A percentile compares a stretch with the other conserved stretches of the same genome.
These are phyloP conservation scores for Staphylotrichum longicolle DNA, from an alignment of 495 filamentous ascomycete genomes.

Conservation along the genomic window DNA sequence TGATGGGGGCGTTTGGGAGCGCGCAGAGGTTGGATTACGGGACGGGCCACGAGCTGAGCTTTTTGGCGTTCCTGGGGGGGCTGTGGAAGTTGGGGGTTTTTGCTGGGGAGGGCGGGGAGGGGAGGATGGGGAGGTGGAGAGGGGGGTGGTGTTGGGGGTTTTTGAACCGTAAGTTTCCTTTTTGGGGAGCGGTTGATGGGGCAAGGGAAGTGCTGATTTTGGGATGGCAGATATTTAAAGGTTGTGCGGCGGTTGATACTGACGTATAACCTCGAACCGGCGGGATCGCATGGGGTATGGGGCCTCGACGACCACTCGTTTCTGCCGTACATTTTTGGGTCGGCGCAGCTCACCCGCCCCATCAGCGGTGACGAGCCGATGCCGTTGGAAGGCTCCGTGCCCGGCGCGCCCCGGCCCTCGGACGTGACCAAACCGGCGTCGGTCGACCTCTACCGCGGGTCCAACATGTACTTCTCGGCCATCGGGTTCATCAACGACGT, in stretches of 20 bases:
- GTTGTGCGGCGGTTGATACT: constrained; percentile 81
- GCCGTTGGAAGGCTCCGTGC: constrained; percentile 72
- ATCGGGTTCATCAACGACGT: constrained; percentile 98
- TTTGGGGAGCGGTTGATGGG: not conserved
- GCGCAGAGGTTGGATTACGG: constrained; percentile 89
- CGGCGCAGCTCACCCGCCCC: constrained; percentile 78
- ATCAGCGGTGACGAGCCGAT: constrained; percentile 61
- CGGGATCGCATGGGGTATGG: constrained; percentile 94
- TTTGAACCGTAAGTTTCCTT: constrained; percentile 67
- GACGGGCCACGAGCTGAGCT: constrained; percentile 93
- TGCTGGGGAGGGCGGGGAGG: constrained; percentile 30
- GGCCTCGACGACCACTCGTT: constrained; percentile 96
- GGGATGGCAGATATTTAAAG: constrained; percentile 61
- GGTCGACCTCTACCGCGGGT: constrained; percentile 65
- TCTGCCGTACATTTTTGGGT: constrained; percentile 94
- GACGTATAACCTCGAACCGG: constrained; percentile 93
- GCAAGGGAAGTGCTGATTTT: not conserved
- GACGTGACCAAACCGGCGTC: constrained; percentile 62
- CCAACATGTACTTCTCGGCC: constrained; percentile 97
- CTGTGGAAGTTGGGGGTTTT: constrained; percentile 91
- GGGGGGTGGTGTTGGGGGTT: constrained; percentile 74
- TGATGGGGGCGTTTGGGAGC: constrained; percentile 86
- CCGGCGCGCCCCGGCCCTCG: constrained; percentile 65
- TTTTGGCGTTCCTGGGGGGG: constrained; percentile 83
- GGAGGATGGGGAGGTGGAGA: constrained; percentile 49